Base-by-base conservation (phyloP, 2,329 filamentous ascomycete genomes). In the Aspergillus sp. region DNA sequence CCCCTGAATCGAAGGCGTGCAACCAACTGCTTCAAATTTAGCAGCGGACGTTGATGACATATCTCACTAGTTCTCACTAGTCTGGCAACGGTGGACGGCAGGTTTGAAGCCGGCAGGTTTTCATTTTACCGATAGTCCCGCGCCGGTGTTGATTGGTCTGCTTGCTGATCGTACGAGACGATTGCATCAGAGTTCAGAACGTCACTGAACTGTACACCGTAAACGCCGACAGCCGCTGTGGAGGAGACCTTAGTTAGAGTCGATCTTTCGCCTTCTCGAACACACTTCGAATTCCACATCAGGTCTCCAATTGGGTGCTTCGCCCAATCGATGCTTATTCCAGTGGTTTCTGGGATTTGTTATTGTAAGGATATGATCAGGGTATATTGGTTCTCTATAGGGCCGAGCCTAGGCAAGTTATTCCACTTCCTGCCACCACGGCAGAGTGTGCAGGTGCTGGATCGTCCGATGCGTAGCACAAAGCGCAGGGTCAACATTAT, bases 401-500 rank as follows among this genome's bases (percentile, higher is more conserved):
- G 19, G 15, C n/a, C 37, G 11, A 21, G 6, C 9, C 17, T n/a
- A 44, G 39, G 17, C 9, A 40, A 31, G 15, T 61, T 49, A 58
- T 12, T 37, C 39, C 25, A 40, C 52, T 33, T 58, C 55, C 45
- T 60, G 64, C 72, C 74, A 73, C 77, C 77, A 79, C 19, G 71
- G 64, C 54, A 79, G 66, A 41, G 70, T 68, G 57, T 77, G 71
- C 31, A 81, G 61, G 61, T 76, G 74, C 45, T 70, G 66, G 41
- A 73, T 68, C 33, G 75, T 71, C 40, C 75, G 71, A 57, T 81
- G 76, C 62, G 89, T 92, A 40, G 93, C 84, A 68, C 91, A 96
- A 51, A 97, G 77, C 1, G 84, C 84, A 0, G 89, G 82, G 71
- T 98, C 91, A 49, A 96, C 82, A 19, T 79, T 75, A 61, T 88